phyloP scores from a whole-genome alignment of 176 grass and related monocot genomes.

The Poa annua region DNA sequence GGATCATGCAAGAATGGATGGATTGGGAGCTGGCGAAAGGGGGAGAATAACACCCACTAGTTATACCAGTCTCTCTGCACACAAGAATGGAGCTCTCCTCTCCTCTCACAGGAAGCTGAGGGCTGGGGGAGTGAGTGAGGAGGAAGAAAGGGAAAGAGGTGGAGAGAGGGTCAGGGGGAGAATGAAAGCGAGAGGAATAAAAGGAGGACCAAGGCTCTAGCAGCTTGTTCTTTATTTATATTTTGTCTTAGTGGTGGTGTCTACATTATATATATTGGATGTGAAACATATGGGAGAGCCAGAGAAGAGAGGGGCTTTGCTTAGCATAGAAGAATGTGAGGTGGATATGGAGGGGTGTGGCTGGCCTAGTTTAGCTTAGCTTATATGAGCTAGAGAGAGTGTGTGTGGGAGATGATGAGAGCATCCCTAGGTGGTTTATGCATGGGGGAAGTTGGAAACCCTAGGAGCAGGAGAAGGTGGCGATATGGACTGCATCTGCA shows the following conservation, averaged over 20 bases:
- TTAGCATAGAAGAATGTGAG: constrained; percentile 57
- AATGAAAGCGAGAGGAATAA: constrained; percentile 58
- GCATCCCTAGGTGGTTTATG: constrained; percentile 30
- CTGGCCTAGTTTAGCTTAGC: background rate
- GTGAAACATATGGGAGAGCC: constrained; percentile 58
- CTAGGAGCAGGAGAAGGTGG: constrained; percentile 38
- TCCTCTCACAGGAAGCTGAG: constrained; percentile 18
- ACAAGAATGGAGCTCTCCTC: constrained; percentile 37
- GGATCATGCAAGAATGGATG: constrained; percentile 52
- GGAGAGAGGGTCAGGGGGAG: constrained; percentile 21
- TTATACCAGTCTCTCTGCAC: constrained; percentile 31
- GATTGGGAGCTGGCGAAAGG: constrained; percentile 47
- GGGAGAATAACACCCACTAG: constrained; percentile 69
- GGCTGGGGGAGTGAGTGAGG: constrained; percentile 13
- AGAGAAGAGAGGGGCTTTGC: constrained; percentile 33
- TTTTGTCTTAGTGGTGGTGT: constrained; percentile 52
- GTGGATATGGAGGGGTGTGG: constrained; percentile 38
- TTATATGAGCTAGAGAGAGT: background rate
- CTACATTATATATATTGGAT: constrained; percentile 63
- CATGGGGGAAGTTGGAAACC: constrained; percentile 45
- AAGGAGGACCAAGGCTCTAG: constrained; percentile 45
- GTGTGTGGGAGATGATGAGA: background rate
- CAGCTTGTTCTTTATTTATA: constrained; percentile 23
- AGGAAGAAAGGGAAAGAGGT: constrained; percentile 29
- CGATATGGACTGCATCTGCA: constrained; percentile 13